Conservation (phyloP, 768 basidiomycete species). For the Podaxis pistillaris region DNA sequence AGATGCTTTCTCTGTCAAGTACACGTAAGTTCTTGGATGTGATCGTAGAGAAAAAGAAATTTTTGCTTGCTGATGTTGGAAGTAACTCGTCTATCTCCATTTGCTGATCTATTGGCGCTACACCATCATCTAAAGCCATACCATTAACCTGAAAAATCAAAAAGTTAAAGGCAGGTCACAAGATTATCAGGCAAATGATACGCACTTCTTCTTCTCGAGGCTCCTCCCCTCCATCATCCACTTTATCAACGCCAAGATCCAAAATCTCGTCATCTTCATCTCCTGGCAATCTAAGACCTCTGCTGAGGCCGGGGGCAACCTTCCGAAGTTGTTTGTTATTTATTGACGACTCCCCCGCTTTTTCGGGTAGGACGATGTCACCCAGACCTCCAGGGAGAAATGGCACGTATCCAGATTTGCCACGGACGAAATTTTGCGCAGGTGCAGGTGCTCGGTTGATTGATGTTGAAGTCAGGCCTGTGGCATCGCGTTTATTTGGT, state of each 20-base stretch:
- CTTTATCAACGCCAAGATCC: slow-evolving; percentile 27
- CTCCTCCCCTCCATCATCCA: slow-evolving; percentile 23
- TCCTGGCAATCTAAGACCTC: slow-evolving; percentile 73
- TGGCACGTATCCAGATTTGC: slow-evolving; percentile 90
- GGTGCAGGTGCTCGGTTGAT: slow-evolving; percentile 82
- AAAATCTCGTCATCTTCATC: slow-evolving; percentile 50
- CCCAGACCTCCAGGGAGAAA: slow-evolving; percentile 95
- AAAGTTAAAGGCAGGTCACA: not conserved
- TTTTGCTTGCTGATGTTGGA: slow-evolving; percentile 46
- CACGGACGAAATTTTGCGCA: slow-evolving; percentile 81
- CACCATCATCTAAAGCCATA: slow-evolving; percentile 16
- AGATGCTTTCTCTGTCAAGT: slow-evolving; percentile 52
- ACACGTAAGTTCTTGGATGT: not conserved
- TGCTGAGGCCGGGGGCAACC: slow-evolving; percentile 78
- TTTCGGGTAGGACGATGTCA: slow-evolving; percentile 38
- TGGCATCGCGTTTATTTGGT: slow-evolving; percentile 51
- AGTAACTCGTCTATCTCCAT: slow-evolving; percentile 81
- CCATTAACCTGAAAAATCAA: slow-evolving; percentile 10
- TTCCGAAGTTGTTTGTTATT: slow-evolving; percentile 54
- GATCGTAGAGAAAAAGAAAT: not conserved
- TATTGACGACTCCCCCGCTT: slow-evolving; percentile 24
- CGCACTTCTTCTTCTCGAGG: slow-evolving; percentile 21
- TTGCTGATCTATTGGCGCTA: slow-evolving; percentile 14
- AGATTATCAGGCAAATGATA: not conserved
- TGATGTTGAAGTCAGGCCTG: slow-evolving; percentile 82